Evolutionary conservation across 2,329 filamentous ascomycete species (phyloP).

Genomic region (Colletotrichum phormii): DNA sequence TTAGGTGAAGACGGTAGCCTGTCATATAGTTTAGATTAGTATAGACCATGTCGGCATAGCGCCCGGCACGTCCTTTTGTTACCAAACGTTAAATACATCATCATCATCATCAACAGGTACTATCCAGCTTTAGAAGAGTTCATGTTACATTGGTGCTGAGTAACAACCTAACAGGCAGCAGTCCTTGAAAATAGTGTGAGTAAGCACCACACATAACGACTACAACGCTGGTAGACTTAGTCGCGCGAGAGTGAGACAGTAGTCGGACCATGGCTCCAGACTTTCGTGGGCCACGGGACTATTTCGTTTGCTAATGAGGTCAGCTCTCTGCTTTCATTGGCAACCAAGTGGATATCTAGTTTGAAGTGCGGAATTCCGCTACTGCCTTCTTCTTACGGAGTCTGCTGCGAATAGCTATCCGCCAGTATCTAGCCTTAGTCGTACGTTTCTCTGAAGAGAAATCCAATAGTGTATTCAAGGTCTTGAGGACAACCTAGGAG

Average conservation of each 20-base stretch:
- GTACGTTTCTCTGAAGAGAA: not conserved
- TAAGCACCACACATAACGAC: not conserved
- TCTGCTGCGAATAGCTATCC: not conserved
- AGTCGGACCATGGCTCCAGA: not conserved
- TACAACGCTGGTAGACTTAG: not conserved
- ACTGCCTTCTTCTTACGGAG: not conserved
- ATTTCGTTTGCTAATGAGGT: not conserved
- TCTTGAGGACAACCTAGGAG: not conserved
- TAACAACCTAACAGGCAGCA: not conserved
- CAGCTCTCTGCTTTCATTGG: not conserved
- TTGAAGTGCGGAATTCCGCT: not conserved
- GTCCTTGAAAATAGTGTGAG: not conserved
- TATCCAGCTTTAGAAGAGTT: no score
- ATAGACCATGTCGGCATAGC: no score
- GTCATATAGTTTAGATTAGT: no score
- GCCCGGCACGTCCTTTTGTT: no score
- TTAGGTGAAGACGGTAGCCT: no score
- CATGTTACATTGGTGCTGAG: not conserved
- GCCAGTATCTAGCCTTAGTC: not conserved
- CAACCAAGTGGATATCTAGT: not conserved
- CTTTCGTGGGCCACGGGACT: not conserved
- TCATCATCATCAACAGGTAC: no score
- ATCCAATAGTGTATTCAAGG: not conserved
- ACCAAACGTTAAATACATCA: no score
- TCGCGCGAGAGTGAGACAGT: not conserved